Evolutionary conservation across 768 basidiomycete species (phyloP).

Genomic region (Paxillus involutus): DNA sequence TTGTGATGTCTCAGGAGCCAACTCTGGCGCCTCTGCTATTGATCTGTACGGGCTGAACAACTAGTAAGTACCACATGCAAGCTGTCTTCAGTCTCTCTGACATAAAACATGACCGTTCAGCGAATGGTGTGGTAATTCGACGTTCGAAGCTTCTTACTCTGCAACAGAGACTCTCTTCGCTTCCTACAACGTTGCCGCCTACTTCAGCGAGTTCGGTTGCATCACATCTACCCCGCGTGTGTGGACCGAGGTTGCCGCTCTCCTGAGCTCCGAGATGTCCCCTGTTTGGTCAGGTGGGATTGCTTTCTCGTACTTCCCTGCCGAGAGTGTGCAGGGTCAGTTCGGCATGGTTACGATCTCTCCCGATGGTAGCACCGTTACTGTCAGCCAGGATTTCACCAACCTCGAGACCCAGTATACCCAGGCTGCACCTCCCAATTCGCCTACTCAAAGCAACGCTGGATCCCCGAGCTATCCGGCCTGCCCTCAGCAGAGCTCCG

Average conservation of each 20-base stretch:
- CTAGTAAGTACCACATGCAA: slow-evolving; percentile 53
- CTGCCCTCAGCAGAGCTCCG: slow-evolving; percentile 65
- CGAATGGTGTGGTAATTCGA: slow-evolving; percentile 78
- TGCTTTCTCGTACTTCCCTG: slow-evolving; percentile 90
- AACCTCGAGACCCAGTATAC: slow-evolving; percentile 63
- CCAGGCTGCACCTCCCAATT: slow-evolving; percentile 56
- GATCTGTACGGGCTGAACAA: slow-evolving; percentile 89
- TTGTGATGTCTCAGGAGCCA: slow-evolving; percentile 59
- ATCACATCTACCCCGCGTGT: slow-evolving; percentile 58
- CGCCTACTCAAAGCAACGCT: slow-evolving; percentile 58
- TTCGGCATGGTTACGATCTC: slow-evolving; percentile 88
- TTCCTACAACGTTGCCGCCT: slow-evolving; percentile 75
- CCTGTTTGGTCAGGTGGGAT: slow-evolving; percentile 86
- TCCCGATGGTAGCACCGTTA: slow-evolving; percentile 62
- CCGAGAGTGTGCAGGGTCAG: slow-evolving; percentile 63
- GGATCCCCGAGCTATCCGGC: slow-evolving; percentile 46
- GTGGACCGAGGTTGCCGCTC: slow-evolving; percentile 77
- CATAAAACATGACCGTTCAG: slow-evolving; percentile 38
- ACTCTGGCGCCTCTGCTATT: slow-evolving; percentile 62
- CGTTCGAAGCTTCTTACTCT: slow-evolving; percentile 57
- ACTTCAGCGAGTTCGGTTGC: slow-evolving; percentile 90
- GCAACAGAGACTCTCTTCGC: slow-evolving; percentile 53
- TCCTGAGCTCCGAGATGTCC: slow-evolving; percentile 74
- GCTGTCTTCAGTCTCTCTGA: neutral
- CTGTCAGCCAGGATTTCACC: slow-evolving; percentile 65